Evolutionary conservation across 2,329 filamentous ascomycete genomes (phyloP).

Genomic region (Ceratocystiopsis brevicomis): DNA sequence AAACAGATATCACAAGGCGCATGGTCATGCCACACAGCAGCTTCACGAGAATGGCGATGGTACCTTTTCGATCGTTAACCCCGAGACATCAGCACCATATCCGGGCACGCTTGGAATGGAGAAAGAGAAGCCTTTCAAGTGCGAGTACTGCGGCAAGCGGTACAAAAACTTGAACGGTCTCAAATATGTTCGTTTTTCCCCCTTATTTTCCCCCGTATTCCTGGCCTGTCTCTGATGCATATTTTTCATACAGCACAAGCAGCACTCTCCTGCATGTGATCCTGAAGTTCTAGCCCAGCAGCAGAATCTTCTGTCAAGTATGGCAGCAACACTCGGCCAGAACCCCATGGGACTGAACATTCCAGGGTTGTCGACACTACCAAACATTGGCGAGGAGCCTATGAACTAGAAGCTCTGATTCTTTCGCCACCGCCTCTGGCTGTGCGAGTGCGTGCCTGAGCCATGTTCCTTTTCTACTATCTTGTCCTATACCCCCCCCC

Average conservation of each 20-base stretch:
- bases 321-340: conserved; percentile 14
- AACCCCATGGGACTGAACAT: conserved; percentile 15
- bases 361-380: conserved; percentile 16
- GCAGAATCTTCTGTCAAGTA: conserved; percentile 17
- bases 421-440: too few species aligned
- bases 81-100: conserved; percentile 82
- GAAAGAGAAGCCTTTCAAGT: conserved; percentile 97
- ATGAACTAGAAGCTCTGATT: conserved; percentile 10
- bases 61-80: conserved; percentile 95
- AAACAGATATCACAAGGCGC: conserved; percentile 49
- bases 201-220: conserved; percentile 12
- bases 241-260: conserved; percentile 39
- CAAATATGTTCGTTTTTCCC: conserved; percentile 50
- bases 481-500: too few species aligned
- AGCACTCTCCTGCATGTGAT: conserved; percentile 76
- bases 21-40: conserved; percentile 92
- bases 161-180: conserved; percentile 98
- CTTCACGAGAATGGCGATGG: conserved; percentile 93
- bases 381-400: conserved; percentile 26
- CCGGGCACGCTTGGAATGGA: conserved; percentile 98
- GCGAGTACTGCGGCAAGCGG: conserved; percentile 88
- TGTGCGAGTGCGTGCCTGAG: neutral
- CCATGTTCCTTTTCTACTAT: neutral
- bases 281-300: conserved; percentile 44
- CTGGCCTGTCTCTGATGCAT: neutral